Evolutionary conservation across 2,329 filamentous ascomycete species (phyloP), one percentile per base, ranked within the genome.

Genomic region (Cordyceps farinosa): DNA sequence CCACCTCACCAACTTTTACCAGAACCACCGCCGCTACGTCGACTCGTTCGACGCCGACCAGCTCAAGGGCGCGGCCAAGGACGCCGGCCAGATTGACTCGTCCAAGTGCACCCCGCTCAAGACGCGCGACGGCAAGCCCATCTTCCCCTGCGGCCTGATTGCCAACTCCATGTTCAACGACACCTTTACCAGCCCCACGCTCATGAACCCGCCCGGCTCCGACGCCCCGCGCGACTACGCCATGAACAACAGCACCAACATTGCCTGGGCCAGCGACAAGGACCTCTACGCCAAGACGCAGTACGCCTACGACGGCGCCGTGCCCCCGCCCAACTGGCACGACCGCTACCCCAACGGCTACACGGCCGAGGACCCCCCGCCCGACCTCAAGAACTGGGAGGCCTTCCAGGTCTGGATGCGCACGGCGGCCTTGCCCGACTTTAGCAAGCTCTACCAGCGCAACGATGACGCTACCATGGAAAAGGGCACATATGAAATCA

Each of bases 361-460:
- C 72, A 88, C 84, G 3, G 74, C 80, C 0, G 77, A 84, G 0
- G 82, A 83, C 58, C 85, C 84, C 2, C 87, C 91, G 29, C 92
- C 92, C 0, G 78, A 95, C 69, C 75, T 98, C 22, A 83, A 88
- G 66, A 78, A 86, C 0, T 88, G 92, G 78, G 90, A 97, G 75
- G 87, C 87, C 50, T 96, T 99, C 75, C 93, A 97, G 78, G 93
- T 98, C 29, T 99, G 95, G 95, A 99, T 99, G 95, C 88, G 95
- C 70, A 96, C 96, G 1, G 95, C 95, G 30, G 95, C 94, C 64
- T 79, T 98, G 70, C 95, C 95, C 1, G 90, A 89, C 5, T 99
- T 99, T 75, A 97, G 91, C 84, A 99, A 99, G 79, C 81, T 99
- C 53, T 91, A 92, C 52, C 85, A 89, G 75, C 85, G 92, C 65